phyloP scores from a whole-genome alignment of 805 yeast genomes.

The Saccharomycopsis selenospora region DNA sequence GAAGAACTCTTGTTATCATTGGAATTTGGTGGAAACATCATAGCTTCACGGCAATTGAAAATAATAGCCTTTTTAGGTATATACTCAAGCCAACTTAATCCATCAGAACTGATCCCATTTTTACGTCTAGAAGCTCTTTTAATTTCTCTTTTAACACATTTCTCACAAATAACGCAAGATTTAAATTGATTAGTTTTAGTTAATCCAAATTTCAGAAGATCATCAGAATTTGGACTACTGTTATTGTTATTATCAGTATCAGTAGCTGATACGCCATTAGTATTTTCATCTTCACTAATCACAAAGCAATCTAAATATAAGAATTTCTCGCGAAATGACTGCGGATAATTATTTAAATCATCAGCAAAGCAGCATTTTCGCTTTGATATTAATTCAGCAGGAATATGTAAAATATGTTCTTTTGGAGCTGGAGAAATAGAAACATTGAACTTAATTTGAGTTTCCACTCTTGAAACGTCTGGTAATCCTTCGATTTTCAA shows the following conservation, averaged over 20 bases:
- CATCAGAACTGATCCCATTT: slow-evolving; percentile 67
- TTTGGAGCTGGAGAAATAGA: slow-evolving; percentile 70
- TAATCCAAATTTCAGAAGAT: slow-evolving; percentile 1
- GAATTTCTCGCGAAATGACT: slow-evolving; percentile 43
- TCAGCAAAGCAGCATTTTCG: slow-evolving; percentile 29
- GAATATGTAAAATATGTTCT: slow-evolving; percentile 66
- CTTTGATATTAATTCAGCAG: slow-evolving; percentile 34
- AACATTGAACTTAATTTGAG: slow-evolving; percentile 78
- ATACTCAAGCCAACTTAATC: slow-evolving; percentile 68
- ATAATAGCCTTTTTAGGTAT: slow-evolving; percentile 77
- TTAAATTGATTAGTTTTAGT: slow-evolving; percentile 21
- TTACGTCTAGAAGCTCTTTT: slow-evolving; percentile 92
- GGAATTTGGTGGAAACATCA: slow-evolving; percentile 53
- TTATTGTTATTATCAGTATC: neutral
- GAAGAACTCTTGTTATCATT: neutral
- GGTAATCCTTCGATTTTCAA: slow-evolving; percentile 61
- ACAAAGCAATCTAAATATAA: slow-evolving; percentile 74
- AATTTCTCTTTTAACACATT: slow-evolving; percentile 88
- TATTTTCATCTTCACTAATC: slow-evolving; percentile 35
- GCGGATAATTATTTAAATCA: slow-evolving; percentile 29
- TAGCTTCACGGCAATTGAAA: slow-evolving; percentile 84
- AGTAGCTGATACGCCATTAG: neutral
- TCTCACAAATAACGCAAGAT: slow-evolving; percentile 72
- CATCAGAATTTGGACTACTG: neutral
- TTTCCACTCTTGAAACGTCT: slow-evolving; percentile 82